Percentiles rank a stretch among this genome's conserved stretches.
Evolutionary conservation across 495 filamentous ascomycete species (phyloP).

Genomic region (Aspergillus leporis): DNA sequence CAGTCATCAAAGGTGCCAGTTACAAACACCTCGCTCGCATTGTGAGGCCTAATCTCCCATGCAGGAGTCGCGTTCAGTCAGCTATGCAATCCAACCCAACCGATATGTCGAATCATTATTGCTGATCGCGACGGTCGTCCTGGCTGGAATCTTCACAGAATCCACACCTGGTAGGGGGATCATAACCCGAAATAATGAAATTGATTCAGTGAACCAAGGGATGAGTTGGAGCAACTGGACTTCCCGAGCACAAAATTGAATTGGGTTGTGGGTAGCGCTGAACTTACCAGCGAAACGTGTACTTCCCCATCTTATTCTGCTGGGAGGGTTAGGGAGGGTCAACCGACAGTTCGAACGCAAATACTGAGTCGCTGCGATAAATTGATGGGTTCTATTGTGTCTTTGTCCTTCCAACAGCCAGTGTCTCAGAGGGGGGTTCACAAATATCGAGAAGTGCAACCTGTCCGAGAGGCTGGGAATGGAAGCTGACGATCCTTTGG

Average conservation of each 20-base stretch:
- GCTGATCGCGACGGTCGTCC: not conserved
- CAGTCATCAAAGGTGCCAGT: constrained; percentile 96
- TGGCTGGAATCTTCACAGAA: not conserved
- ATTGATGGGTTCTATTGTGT: not conserved
- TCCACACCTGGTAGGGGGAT: not conserved
- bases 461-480: constrained; percentile 17
- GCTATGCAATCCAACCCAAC: constrained; percentile 25
- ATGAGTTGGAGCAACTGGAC: not conserved
- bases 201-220: not conserved
- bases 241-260: not conserved
- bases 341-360: not conserved
- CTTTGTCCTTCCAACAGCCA: not conserved
- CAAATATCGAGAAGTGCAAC: constrained; percentile 1
- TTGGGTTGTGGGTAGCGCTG: constrained; percentile 3
- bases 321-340: not conserved
- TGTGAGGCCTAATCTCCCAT: constrained; percentile 60
- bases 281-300: constrained; percentile 48
- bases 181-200: not conserved
- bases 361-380: not conserved
- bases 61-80: constrained; percentile 33
- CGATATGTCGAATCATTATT: constrained; percentile 18
- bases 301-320: constrained; percentile 37
- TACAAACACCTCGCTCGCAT: constrained; percentile 84
- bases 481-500: not conserved
- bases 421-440: constrained; percentile 6